Evolutionary conservation across 805 yeast species (phyloP), one percentile per base, ranked within the genome.

Genomic region (Danielozyma ontarioensis): DNA sequence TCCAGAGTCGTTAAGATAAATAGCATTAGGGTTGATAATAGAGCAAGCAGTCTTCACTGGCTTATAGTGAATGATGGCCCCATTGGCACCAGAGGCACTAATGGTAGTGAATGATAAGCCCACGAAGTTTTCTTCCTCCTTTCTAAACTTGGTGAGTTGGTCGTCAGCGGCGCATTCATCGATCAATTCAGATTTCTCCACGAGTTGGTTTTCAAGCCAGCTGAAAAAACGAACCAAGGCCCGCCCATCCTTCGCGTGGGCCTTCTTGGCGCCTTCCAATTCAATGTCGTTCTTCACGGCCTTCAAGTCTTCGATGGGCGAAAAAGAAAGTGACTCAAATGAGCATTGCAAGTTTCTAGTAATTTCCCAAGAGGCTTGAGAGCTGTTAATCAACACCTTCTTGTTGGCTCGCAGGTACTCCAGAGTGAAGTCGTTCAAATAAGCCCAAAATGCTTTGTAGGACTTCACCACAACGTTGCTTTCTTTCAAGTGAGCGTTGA

Each of bases 21-120:
- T 59, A 31, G 72, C 68, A 25, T 61, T 57, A 5, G 79, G 80
- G 42, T 76, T 71, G 28, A 77, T 75, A 6, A 68, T 55, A 5
- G 73, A 46, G 37, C 72, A 65, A 8, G 55, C 50, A 3, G 62
- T 62, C 32, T 56, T 51, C 10, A 53, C 45, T 3, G 94, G 93
- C 27, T 76, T 62, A 53, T 84, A 84, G 53, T 84, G 94, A 39
- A 84, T 80, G 19, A 83, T 65, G 2, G 93, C 84, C 6, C 86
- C 84, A 52, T 83, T 83, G 10, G 86, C 66, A 1, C 90, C 93
- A 1, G 85, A 68, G 4, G 88, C 75, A 32, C 86, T 76, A 30
- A 83, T 83, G 0, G 93, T 83, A 31, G 75, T 78, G 55, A 83
- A 83, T 3, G 87, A 78, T 28, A 77, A 69, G 0, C 89, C 93